A percentile compares a stretch with the other conserved stretches of the same genome.
Evolutionary conservation across 202 grass and related monocot species (phyloP).

Genomic region (Tripidium arundinaceum): DNA sequence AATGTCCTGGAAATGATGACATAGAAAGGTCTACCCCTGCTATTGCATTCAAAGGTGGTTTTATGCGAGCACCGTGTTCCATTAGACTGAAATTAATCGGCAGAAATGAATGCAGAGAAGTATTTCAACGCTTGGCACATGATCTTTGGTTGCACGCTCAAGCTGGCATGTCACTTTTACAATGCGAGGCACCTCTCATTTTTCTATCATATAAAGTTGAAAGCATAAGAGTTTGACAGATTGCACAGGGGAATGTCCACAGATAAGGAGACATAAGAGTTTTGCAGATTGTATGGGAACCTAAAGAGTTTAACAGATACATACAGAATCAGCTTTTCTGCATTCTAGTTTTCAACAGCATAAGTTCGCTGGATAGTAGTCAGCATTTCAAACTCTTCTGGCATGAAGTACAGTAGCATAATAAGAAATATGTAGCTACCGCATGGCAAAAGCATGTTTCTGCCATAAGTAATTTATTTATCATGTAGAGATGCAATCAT

Average conservation of each 20-base stretch:
- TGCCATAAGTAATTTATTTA: background rate
- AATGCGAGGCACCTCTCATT: background rate
- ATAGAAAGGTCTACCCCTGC: background rate
- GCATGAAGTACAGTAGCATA: conserved; percentile 11
- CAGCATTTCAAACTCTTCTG: background rate
- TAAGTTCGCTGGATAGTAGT: background rate
- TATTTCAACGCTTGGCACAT: background rate
- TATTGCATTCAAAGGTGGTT: background rate
- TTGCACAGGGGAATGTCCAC: background rate
- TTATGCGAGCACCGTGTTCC: background rate
- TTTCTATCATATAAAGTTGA: background rate
- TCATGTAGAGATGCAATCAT: background rate
- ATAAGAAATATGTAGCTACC: background rate
- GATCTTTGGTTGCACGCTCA: conserved; percentile 1
- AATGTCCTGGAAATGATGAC: background rate
- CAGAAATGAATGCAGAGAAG: background rate
- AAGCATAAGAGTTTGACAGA: background rate
- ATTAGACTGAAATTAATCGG: background rate
- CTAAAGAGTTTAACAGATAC: background rate
- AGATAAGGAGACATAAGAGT: background rate
- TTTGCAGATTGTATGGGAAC: background rate
- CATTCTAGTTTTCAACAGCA: conserved; percentile 6
- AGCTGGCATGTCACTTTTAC: background rate
- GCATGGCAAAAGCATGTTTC: background rate
- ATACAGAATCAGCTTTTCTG: background rate